Percentiles rank a stretch among this genome's conserved stretches.
Evolutionary conservation across 805 yeast genomes (phyloP).

Genomic region (Candida sithepensis): DNA sequence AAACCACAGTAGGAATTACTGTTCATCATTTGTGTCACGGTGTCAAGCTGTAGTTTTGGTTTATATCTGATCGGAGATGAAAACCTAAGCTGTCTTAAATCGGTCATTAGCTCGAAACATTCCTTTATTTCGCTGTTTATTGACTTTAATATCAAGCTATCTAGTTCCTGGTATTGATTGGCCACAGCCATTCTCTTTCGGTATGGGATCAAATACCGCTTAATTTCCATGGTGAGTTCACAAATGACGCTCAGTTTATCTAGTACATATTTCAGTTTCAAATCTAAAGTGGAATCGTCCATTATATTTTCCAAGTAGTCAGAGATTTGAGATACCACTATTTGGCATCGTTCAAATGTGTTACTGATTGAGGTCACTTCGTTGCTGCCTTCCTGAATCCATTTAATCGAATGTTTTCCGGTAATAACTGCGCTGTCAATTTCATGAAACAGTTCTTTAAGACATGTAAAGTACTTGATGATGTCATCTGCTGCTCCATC

Average conservation of each 20-base stretch:
- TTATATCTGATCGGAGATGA: conserved; percentile 38
- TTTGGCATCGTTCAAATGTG: conserved; percentile 33
- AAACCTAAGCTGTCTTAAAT: conserved; percentile 35
- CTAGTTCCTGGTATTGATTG: conserved; percentile 43
- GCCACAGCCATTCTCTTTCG: conserved; percentile 37
- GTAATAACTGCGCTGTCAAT: conserved; percentile 4
- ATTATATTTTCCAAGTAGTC: conserved; percentile 31
- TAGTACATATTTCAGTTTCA: conserved; percentile 2
- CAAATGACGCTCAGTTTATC: conserved; percentile 26
- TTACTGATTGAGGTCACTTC: conserved; percentile 30
- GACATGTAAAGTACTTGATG: neutral
- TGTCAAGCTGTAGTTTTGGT: conserved; percentile 11
- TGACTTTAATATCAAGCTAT: conserved; percentile 37
- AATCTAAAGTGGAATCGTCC: conserved; percentile 9
- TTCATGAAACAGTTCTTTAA: conserved; percentile 4
- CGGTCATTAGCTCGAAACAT: conserved; percentile 33
- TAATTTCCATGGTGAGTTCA: conserved; percentile 27
- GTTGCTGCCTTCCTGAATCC: conserved; percentile 30
- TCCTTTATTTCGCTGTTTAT: conserved; percentile 37
- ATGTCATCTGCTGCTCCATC: neutral
- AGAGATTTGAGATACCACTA: conserved; percentile 32
- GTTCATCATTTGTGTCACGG: conserved; percentile 9
- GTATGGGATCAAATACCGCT: conserved; percentile 25
- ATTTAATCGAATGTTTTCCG: conserved; percentile 13
- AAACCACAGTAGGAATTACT: conserved; percentile 12